Evolutionary conservation across 2,329 filamentous ascomycete species (phyloP).

Genomic region (Neofusicoccum umdonicola): DNA sequence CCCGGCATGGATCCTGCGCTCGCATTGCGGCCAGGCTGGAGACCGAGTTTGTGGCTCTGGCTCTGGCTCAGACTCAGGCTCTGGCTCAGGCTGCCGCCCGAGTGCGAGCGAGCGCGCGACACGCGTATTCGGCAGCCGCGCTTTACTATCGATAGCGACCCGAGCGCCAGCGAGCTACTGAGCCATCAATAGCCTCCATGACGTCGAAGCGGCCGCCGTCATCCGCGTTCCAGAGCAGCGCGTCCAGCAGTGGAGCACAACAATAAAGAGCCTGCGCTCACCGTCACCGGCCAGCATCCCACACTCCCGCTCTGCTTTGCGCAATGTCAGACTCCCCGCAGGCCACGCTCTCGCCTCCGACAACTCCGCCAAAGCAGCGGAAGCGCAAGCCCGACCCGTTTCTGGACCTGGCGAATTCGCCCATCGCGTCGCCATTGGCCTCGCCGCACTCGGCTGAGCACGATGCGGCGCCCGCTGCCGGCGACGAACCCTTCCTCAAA

Average conservation of each 20-base stretch:
- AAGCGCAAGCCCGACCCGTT: slow-evolving; percentile 27
- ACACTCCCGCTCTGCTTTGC: not conserved
- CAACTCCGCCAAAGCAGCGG: slow-evolving; percentile 5
- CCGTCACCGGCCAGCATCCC: not conserved
- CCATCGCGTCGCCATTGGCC: slow-evolving; percentile 24
- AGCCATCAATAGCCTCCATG: not conserved
- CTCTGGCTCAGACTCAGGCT: too few relatives aligned
- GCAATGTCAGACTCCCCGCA: not conserved
- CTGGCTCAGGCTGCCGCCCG: too few relatives aligned
- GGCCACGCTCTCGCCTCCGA: not conserved
- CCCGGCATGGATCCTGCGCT: not conserved
- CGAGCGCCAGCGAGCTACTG: not conserved
- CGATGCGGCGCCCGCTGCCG: slow-evolving; percentile 12
- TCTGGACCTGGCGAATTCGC: slow-evolving; percentile 27
- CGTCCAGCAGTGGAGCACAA: not conserved
- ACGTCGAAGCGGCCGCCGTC: not conserved
- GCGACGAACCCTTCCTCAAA: slow-evolving; percentile 26
- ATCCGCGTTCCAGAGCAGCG: not conserved
- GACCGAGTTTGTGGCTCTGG: not conserved
- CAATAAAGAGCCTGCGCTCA: not conserved
- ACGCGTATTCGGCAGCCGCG: not conserved
- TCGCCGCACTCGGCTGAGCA: slow-evolving; percentile 22
- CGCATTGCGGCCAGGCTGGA: not conserved
- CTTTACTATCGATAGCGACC: not conserved
- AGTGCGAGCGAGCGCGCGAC: not conserved